Evolutionary conservation across 768 basidiomycete species (phyloP).

Genomic region (Serendipita sp.): DNA sequence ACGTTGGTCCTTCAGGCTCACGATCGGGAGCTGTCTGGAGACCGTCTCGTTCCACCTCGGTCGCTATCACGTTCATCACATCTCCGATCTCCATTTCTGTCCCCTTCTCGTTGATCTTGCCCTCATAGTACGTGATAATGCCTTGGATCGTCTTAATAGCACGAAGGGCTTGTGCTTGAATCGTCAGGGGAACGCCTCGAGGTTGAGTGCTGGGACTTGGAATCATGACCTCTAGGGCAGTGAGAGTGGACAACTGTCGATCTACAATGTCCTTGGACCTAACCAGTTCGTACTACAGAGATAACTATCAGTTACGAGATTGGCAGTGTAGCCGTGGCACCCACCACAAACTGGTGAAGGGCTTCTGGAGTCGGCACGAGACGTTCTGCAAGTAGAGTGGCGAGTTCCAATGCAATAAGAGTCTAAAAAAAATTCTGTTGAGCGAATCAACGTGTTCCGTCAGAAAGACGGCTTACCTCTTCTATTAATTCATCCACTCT

Average conservation of each 20-base stretch:
- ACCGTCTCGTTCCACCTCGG: conserved; percentile 47
- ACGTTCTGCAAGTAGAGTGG: conserved; percentile 33
- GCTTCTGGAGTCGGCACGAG: conserved; percentile 38
- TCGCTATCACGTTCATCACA: conserved; percentile 40
- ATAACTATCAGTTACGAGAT: not conserved
- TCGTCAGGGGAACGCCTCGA: conserved; percentile 19
- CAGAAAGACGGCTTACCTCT: conserved; percentile 27
- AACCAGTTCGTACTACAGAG: conserved; percentile 44
- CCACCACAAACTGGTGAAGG: conserved; percentile 45
- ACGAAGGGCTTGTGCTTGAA: conserved; percentile 13
- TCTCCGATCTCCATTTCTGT: conserved; percentile 31
- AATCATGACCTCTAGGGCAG: conserved; percentile 21
- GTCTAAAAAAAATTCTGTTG: conserved; percentile 21
- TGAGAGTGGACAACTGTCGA: conserved; percentile 31
- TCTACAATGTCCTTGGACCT: conserved; percentile 34
- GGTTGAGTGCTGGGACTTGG: conserved; percentile 14
- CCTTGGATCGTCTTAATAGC: conserved; percentile 5
- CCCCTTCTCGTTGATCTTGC: conserved; percentile 29
- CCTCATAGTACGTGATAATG: conserved; percentile 32
- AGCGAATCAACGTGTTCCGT: not conserved
- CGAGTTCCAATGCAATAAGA: conserved; percentile 36
- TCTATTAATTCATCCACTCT: conserved; percentile 36
- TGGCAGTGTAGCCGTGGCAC: conserved; percentile 14
- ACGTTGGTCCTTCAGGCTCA: conserved; percentile 27
- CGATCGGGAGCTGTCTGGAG: conserved; percentile 22